Conservation (phyloP, 768 basidiomycete species). For the Tulasnella sp. region DNA sequence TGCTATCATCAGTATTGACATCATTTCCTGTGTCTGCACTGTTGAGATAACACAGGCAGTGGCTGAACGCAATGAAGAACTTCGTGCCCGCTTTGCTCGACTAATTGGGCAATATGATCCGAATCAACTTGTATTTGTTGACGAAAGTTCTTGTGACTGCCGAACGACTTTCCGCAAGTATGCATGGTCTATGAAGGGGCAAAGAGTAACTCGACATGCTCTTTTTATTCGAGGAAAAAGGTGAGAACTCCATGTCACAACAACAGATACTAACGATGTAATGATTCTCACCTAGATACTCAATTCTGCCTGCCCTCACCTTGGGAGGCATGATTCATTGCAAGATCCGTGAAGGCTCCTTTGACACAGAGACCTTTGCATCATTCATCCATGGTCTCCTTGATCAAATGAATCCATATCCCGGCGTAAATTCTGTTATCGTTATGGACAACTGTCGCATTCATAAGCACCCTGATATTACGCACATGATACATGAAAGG, state of each 20-base stretch:
- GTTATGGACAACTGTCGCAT: constrained; percentile 31
- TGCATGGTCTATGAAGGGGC: neutral
- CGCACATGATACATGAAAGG: constrained; percentile 14
- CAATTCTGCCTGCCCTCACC: constrained; percentile 24
- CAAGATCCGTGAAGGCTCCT: constrained; percentile 20
- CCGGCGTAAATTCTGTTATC: constrained; percentile 24
- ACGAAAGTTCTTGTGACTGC: constrained; percentile 10
- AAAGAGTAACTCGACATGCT: neutral
- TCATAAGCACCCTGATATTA: constrained; percentile 24
- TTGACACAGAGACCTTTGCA: constrained; percentile 16
- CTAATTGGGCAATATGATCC: neutral
- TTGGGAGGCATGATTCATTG: constrained; percentile 21
- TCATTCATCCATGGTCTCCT: constrained; percentile 20
- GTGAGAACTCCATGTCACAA: too few species aligned
- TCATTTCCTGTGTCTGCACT: neutral
- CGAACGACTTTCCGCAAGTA: neutral
- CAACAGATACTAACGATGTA: too few species aligned
- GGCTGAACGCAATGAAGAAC: neutral
- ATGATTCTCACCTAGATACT: constrained; percentile 19
- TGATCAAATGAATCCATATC: constrained; percentile 19
- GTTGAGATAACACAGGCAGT: neutral
- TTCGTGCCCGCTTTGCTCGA: neutral
- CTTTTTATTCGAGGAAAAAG: constrained; percentile 1
- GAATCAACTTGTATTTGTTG: constrained; percentile 14
- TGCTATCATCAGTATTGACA: neutral